Conservation (phyloP, 345 rosid genomes). For the Moricandia arvensis region DNA sequence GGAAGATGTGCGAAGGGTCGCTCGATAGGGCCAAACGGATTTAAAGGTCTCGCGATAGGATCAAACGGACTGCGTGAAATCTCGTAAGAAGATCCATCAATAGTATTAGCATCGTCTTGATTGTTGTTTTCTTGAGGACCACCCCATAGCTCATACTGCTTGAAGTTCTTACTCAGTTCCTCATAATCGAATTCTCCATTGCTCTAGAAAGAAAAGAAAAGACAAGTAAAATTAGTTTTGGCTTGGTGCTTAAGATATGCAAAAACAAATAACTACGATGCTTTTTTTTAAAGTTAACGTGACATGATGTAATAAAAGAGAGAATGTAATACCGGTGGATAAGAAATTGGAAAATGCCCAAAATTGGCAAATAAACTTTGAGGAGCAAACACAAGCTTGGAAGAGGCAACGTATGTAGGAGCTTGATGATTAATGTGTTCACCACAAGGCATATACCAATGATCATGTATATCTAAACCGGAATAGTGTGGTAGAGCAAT, state of each 20-base stretch:
- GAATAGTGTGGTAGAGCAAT: neutral
- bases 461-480: neutral
- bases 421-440: neutral
- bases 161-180: constrained; percentile 41
- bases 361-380: constrained; percentile 13
- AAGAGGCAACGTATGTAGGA: neutral
- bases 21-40: too few species aligned
- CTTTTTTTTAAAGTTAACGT: neutral
- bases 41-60: too few species aligned
- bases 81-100: constrained; percentile 51
- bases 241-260: neutral
- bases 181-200: constrained; percentile 44
- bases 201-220: constrained; percentile 19
- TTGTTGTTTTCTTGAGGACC: constrained; percentile 31
- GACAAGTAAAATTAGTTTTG: neutral
- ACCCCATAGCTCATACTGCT: constrained; percentile 51
- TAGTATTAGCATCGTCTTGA: constrained; percentile 31
- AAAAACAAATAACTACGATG: neutral
- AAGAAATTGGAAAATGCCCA: neutral
- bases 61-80: constrained; percentile 52
- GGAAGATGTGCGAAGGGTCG: too few species aligned
- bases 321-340: neutral
- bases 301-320: neutral
- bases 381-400: neutral
- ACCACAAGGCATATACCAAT: neutral